phyloP scores from a whole-genome alignment of 2,329 filamentous ascomycete genomes.

The Trichoderma cornu-damae region DNA sequence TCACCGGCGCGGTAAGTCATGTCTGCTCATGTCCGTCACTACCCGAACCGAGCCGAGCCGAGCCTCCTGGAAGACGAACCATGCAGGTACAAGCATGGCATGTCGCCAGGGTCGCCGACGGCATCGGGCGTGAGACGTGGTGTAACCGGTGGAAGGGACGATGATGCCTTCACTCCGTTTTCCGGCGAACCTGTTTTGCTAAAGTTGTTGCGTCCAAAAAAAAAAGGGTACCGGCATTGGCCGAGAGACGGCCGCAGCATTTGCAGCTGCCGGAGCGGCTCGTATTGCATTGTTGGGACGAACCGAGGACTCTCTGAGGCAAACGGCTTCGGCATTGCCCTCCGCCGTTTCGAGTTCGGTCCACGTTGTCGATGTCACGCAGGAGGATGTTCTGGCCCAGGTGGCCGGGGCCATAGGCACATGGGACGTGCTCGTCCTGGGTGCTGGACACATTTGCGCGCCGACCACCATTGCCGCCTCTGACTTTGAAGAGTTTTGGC shows the following conservation, averaged over 20 bases:
- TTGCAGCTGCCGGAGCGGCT: constrained; percentile 12
- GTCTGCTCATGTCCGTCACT: no score
- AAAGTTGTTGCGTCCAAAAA: not conserved
- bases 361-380: constrained; percentile 9
- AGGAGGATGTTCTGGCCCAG: constrained; percentile 4
- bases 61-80: no score
- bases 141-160: not conserved
- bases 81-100: no score
- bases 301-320: not conserved
- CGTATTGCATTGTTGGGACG: constrained; percentile 9
- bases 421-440: constrained; percentile 22
- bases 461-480: constrained; percentile 20
- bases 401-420: constrained; percentile 19
- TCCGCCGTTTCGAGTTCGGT: not conserved
- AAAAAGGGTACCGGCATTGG: constrained; percentile 13
- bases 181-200: fast-evolving
- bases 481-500: constrained; percentile 23
- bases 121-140: no score
- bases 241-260: constrained; percentile 10
- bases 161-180: not conserved
- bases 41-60: no score
- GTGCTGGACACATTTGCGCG: constrained; percentile 19
- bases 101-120: no score
- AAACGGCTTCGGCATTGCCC: constrained; percentile 4
- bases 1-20: no score